Evolutionary conservation across 441 rosid genomes (phyloP), one percentile per base, ranked within the genome.

Genomic region (Sinapis alba): DNA sequence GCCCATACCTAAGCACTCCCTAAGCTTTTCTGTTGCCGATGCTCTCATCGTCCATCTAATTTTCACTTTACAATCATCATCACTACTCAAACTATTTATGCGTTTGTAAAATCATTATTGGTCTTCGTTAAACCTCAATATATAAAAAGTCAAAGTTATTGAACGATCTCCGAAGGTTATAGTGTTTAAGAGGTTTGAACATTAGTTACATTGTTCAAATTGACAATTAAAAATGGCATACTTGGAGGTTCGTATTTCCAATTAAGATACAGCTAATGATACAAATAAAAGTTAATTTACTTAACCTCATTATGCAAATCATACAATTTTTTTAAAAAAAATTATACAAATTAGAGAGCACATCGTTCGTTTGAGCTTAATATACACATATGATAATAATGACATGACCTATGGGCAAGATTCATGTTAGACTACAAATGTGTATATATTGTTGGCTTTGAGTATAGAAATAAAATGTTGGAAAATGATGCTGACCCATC

Each of bases 401-500:
- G 54, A 24, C n/a, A 36, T 38, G 13, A 19, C 57, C 36, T 61
- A 32, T 36, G 28, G 38, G 69, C 38, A 11, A 10, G 30, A 53
- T 50, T 18, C 26, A 61, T 62, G 57, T 36, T 6, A 56, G 66
- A 69, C 65, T 63, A 20, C 57, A 68, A 41, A 19, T 16, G 23
- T 13, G 26, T 26, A 11, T 41, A 30, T 0, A 11, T 21, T 67
- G n/a, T 47, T 23, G 47, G 12, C 16, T 61, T 38, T 36, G 75
- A 43, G 65, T 69, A 69, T 16, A 57, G 26, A 77, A 65, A 18
- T 45, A 30, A 77, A 77, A 71, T 77, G 80, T 77, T 77, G 76
- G 76, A 58, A 76, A 71, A 71, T 77, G 80, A 77, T 71, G 80
- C 54, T 64, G 80, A 77, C 75, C 67, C 36, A 21, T 69, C 75